phyloP scores from a whole-genome alignment of 371 early-diverging fungal genomes.

The Funneliformis caledonium region DNA sequence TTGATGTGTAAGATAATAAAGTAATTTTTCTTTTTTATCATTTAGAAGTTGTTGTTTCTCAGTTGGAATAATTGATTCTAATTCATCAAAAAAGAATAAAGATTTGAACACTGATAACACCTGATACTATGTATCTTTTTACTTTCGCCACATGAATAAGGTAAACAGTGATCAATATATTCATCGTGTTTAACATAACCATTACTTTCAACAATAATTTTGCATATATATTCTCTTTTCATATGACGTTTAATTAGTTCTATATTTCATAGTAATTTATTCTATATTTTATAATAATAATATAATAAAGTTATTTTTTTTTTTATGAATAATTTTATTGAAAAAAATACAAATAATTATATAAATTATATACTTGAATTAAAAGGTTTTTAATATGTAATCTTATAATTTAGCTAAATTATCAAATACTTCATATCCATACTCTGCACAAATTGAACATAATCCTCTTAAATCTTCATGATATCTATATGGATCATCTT shows the following conservation, averaged over 20 bases:
- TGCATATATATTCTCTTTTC: not conserved
- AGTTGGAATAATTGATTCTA: too few species aligned
- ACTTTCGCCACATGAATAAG: slow-evolving; percentile 1
- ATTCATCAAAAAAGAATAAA: not conserved
- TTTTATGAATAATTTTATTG: slow-evolving; percentile 1
- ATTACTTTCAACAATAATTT: not conserved
- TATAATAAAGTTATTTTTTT: not conserved
- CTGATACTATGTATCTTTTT: not conserved
- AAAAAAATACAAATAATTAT: not conserved
- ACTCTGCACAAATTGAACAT: not conserved
- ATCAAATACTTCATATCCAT: slow-evolving; percentile 1
- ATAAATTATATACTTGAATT: not conserved
- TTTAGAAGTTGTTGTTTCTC: too few species aligned
- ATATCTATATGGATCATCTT: not conserved
- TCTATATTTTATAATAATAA: not conserved
- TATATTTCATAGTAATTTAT: not conserved
- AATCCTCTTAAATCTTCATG: not conserved
- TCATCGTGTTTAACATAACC: not conserved
- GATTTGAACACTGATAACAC: not conserved
- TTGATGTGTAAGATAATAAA: not conserved
- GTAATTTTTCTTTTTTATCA: not conserved
- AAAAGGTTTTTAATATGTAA: not conserved
- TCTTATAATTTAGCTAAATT: not conserved
- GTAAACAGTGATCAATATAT: not conserved
- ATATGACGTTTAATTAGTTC: not conserved